Conservation (phyloP, 1,284 basidiomycete species). For the Austroboletus sp. region DNA sequence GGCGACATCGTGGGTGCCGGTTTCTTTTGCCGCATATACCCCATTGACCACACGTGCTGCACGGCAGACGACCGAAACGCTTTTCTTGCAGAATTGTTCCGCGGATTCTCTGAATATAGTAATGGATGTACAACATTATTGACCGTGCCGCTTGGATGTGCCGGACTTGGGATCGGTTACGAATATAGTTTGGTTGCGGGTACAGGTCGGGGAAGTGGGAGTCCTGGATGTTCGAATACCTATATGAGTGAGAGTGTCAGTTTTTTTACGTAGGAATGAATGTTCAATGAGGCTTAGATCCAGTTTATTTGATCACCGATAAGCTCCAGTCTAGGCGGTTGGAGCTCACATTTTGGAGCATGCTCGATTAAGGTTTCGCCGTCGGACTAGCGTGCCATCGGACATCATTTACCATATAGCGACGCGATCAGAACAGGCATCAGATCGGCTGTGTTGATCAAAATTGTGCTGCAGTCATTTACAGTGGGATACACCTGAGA, state of each 20-base stretch:
- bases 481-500: not conserved
- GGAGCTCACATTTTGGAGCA: no score
- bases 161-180: not conserved
- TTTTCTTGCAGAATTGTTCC: constrained; percentile 23
- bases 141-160: not conserved
- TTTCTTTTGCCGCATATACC: not conserved
- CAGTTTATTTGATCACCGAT: no score
- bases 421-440: constrained; percentile 68
- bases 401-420: no score
- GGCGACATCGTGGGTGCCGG: constrained; percentile 11
- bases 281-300: no score
- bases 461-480: not conserved
- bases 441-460: constrained; percentile 61
- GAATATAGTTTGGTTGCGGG: not conserved
- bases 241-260: no score
- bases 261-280: no score
- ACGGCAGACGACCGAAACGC: constrained; percentile 16
- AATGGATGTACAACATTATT: constrained; percentile 9
- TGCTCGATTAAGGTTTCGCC: no score
- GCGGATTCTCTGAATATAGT: constrained; percentile 7
- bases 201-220: no score
- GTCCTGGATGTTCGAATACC: no score
- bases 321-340: no score
- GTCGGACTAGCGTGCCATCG: no score
- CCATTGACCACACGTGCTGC: not conserved